Base-by-base conservation (phyloP, 352 stramenopile species). In the Phytophthora agathidicida region DNA sequence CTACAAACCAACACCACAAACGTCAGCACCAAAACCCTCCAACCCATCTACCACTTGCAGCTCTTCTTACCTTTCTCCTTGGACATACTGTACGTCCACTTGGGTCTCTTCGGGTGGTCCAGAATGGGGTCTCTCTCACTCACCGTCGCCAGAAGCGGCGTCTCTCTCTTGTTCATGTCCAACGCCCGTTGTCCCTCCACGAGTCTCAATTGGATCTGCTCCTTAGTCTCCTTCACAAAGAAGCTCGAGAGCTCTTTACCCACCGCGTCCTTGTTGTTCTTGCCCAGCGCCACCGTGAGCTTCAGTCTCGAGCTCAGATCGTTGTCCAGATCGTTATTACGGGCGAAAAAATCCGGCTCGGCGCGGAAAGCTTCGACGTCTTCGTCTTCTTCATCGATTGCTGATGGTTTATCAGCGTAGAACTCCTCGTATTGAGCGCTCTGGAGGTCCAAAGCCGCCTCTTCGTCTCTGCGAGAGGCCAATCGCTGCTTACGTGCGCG, bases 151-250 rank as follows among this genome's bases (percentile, higher is more conserved):
- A 88, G 73, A 31, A 94, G 45, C 8, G 81, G 83, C 17, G 70
- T 80, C 53, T 63, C 63, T 37, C 85, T 77, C 32, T 75, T 76
- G 5, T 54, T 47, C 32, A 91, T 47, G 38, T 89, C 72, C 38
- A 94, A 46, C 30, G 83, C 77, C 35, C 80, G 51, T 46, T 94
- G 85, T 22, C 85, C 85, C 61, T 94, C 85, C 83, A 93, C 91
- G 16, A 94, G 77, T 42, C 85, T 78, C 66, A 93, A 26, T 43
- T 94, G 83, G 39, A 94, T 92, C 61, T 94, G 83, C 67, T 94
- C 85, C 54, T 93, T 92, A 20, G 83, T 91, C 62, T 94, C 85
- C 44, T 91, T 94, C 14, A 93, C 85, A 30, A 94, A 94, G 51
- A 89, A 94, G 50, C 80, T 89, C 32, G 85, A 93, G 10, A 94